Conservation (phyloP, 768 basidiomycete genomes). For the Arthromyces matolae region DNA sequence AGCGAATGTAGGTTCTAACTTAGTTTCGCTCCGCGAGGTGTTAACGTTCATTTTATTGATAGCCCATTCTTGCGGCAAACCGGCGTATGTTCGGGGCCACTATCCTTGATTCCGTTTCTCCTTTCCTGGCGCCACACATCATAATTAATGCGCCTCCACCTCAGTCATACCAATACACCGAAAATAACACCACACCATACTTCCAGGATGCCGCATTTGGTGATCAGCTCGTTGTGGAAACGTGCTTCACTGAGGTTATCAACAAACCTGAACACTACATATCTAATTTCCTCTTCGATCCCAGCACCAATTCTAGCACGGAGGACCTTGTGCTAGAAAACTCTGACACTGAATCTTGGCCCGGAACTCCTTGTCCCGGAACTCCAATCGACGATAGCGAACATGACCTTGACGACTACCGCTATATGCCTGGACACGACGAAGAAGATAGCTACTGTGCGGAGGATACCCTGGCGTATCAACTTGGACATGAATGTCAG, state of each 20-base stretch:
- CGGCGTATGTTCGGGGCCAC: slow-evolving; percentile 26
- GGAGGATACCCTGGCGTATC: slow-evolving; percentile 3
- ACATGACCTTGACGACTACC: slow-evolving; percentile 12
- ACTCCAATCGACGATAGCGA: slow-evolving; percentile 25
- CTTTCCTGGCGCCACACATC: slow-evolving; percentile 43
- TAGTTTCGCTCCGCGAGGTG: background rate
- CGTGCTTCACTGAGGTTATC: slow-evolving; percentile 21
- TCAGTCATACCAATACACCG: slow-evolving; percentile 35
- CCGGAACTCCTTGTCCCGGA: slow-evolving; percentile 19
- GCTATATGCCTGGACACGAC: slow-evolving; percentile 7
- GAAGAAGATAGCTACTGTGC: slow-evolving; percentile 8
- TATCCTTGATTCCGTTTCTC: slow-evolving; percentile 41
- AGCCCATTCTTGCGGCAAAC: slow-evolving; percentile 28
- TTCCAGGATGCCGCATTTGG: slow-evolving; percentile 36
- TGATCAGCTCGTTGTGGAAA: slow-evolving; percentile 29
- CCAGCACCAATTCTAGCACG: background rate
- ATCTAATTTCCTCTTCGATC: background rate
- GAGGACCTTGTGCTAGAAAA: slow-evolving; percentile 18
- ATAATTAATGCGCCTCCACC: slow-evolving; percentile 37
- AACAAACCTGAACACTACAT: slow-evolving; percentile 17
- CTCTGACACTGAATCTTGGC: slow-evolving; percentile 13
- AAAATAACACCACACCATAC: slow-evolving; percentile 31
- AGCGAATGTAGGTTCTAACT: slow-evolving; percentile 37
- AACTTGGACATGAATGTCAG: background rate
- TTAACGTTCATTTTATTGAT: background rate